These are phyloP conservation scores for Acacia confusa DNA, from an alignment of 306 rosid species.

Conservation along the genomic window DNA sequence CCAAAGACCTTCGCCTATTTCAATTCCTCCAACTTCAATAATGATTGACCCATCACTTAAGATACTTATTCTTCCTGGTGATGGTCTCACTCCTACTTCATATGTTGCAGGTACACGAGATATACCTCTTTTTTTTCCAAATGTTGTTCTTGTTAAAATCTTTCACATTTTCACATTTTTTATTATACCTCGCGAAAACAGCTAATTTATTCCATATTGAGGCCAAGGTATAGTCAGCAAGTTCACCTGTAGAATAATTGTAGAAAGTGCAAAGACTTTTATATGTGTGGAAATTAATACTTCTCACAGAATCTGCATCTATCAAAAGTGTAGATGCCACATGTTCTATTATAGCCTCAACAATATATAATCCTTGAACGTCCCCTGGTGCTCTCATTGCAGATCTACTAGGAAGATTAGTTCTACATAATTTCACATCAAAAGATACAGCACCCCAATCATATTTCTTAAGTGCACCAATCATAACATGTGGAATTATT, in stretches of 20 bases:
- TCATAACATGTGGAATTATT: conserved; percentile 44
- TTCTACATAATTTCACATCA: conserved; percentile 78
- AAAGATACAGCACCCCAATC: conserved; percentile 87
- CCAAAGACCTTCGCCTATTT: conserved; percentile 98
- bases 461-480: conserved; percentile 61
- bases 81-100: conserved; percentile 42
- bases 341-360: conserved; percentile 81
- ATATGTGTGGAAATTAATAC: conserved; percentile 67
- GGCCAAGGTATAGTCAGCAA: conserved; percentile 73
- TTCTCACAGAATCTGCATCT: conserved; percentile 75
- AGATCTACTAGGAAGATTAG: conserved; percentile 74
- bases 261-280: conserved; percentile 61
- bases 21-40: conserved; percentile 90
- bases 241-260: conserved; percentile 52
- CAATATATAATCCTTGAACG: conserved; percentile 82
- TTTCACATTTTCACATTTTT: conserved; percentile 50
- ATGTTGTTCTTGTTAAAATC: conserved; percentile 63
- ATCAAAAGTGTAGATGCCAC: conserved; percentile 72
- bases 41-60: conserved; percentile 68
- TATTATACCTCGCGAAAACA: conserved; percentile 49
- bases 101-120: conserved; percentile 63
- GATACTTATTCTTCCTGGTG: conserved; percentile 81
- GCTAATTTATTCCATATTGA: conserved; percentile 71
- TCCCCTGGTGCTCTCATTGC: conserved; percentile 92
- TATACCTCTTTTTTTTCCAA: conserved; percentile 80